Evolutionary conservation across 1,284 basidiomycete species (phyloP), one percentile per base, ranked within the genome.

Genomic region (Irpex sp.): DNA sequence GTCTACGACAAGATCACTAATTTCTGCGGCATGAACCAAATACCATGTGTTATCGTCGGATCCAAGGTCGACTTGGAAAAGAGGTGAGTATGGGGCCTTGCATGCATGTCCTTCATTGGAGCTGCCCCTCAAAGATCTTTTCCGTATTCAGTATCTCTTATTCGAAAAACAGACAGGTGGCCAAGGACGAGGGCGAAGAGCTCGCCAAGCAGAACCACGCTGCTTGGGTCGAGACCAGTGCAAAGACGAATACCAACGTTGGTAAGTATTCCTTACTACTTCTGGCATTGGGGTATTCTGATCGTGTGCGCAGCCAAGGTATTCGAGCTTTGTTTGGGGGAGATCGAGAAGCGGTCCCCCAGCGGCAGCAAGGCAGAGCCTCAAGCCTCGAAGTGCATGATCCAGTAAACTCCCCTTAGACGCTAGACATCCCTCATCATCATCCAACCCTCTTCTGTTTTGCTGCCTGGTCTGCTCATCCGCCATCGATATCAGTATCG

Each of bases 1-100:
- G 88, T 99, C 47, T 90, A 98, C 74, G 96, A 99, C 82, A 99
- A 99, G 86, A 98, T 99, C 71, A 81, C 96, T 71, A 91, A 96
- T 77, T 98, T 94, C 74, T 94, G 92, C 60, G 97, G 96, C 57
- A 84, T 94, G 60, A 88, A 90, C 65, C 87, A 89, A 67, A 92
- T 98, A 51, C 96, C 97, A 11, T 96, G 96, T 76, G 95, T 99
- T 53, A 89, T 99, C 67, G 97, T 98, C 26, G 97, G 96, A 13
- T 93, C 97, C 70, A 99, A 99, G 84, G 84, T 83, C 62, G 97
- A 99, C 80, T 78, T 99, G 74, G 83, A 78, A 71, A 82, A 73
- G 75, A 91, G 82, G 90, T 93, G 75, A 74, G 81, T 77, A 68
- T 37, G 26, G 19, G 36, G 53, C 49, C 57, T 59, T 33, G 63